phyloP scores from a whole-genome alignment of 306 rosid species.

The Sophora flavescens region DNA sequence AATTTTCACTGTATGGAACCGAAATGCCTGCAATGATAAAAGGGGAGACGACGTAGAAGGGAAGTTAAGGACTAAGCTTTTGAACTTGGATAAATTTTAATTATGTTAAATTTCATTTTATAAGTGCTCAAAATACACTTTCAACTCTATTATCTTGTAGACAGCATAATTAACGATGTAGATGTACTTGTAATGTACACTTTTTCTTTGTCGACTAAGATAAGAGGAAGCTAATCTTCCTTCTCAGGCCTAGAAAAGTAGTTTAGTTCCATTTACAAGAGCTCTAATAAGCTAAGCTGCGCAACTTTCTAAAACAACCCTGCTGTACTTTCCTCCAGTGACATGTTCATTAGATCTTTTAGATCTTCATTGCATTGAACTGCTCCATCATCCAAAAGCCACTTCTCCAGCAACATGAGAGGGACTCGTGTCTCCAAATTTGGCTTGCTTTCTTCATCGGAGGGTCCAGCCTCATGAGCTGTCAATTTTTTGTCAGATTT shows the following conservation, averaged over 20 bases:
- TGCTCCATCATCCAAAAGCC: constrained; percentile 78
- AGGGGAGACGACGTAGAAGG: background rate
- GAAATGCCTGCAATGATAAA: background rate
- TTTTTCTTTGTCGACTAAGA: background rate
- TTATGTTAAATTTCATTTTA: background rate
- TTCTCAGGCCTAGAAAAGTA: constrained; percentile 7
- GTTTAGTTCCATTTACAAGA: constrained; percentile 35
- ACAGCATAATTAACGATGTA: background rate
- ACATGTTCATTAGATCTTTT: constrained; percentile 60
- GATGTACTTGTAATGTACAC: constrained; percentile 37
- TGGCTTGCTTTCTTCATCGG: constrained; percentile 64
- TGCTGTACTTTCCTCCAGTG: constrained; percentile 55
- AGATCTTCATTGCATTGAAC: constrained; percentile 63
- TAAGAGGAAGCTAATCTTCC: constrained; percentile 18
- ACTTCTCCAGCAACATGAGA: constrained; percentile 77
- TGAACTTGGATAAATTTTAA: background rate
- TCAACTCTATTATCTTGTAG: background rate
- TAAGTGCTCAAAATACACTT: background rate
- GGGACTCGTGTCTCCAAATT: constrained; percentile 57
- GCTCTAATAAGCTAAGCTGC: background rate
- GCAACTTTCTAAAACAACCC: constrained; percentile 53
- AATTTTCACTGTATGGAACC: background rate
- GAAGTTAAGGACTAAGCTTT: background rate
- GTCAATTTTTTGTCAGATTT: constrained; percentile 47
- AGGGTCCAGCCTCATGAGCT: constrained; percentile 34